phyloP scores from a whole-genome alignment of 2,329 filamentous ascomycete species.

The Neonectria sp. region DNA sequence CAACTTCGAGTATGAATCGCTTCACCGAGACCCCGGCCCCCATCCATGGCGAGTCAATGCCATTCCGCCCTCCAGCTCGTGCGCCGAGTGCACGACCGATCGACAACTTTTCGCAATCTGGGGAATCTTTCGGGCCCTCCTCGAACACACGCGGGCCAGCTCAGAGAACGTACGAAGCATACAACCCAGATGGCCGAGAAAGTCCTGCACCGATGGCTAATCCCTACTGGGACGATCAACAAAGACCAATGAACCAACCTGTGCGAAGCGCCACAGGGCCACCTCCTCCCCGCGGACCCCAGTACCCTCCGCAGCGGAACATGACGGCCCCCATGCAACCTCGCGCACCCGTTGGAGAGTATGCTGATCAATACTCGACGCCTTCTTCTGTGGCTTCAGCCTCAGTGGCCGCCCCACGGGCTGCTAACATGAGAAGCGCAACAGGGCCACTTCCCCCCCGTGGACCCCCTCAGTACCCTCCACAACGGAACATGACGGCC shows the following conservation, averaged over 20 bases:
- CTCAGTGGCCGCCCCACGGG: neutral
- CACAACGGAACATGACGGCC: conserved; percentile 63
- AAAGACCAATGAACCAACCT: conserved; percentile 46
- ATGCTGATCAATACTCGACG: conserved; percentile 47
- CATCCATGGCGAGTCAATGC: conserved; percentile 47
- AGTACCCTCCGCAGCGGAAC: conserved; percentile 59
- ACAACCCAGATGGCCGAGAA: conserved; percentile 51
- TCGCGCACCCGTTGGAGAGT: conserved; percentile 48
- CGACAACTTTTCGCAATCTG: conserved; percentile 49
- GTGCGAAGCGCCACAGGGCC: conserved; percentile 59
- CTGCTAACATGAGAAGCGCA: conserved; percentile 52
- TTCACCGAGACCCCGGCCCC: conserved; percentile 51
- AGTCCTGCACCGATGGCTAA: conserved; percentile 52
- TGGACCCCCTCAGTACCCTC: conserved; percentile 54
- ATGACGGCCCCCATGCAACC: conserved; percentile 61
- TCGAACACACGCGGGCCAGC: conserved; percentile 32
- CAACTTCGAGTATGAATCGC: conserved; percentile 31
- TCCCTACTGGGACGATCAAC: conserved; percentile 42
- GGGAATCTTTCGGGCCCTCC: conserved; percentile 19
- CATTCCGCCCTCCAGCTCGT: conserved; percentile 53
- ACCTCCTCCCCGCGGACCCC: conserved; percentile 51
- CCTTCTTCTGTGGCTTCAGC: conserved; percentile 23
- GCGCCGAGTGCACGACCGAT: conserved; percentile 51
- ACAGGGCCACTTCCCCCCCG: conserved; percentile 56
- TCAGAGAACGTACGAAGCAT: conserved; percentile 48